Conservation (phyloP, 1,284 basidiomycete species). For the Flammula alnicola region DNA sequence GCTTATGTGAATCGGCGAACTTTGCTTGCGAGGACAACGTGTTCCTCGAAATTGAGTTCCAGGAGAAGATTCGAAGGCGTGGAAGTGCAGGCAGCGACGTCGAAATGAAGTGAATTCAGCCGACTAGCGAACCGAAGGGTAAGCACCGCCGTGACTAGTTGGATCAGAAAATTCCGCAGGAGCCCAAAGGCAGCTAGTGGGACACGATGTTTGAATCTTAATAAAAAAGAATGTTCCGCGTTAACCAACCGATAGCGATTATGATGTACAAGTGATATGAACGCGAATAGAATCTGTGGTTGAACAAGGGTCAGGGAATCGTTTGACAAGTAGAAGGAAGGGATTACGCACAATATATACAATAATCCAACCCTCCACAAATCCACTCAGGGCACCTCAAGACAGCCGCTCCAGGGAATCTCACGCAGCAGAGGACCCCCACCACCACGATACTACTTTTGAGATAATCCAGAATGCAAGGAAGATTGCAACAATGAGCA, state of each 20-base stretch:
- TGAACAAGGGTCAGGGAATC: not conserved
- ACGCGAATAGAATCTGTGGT: not conserved
- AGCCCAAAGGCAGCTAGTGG: not conserved
- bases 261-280: constrained; percentile 3
- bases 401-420: not conserved
- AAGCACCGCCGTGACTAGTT: too few relatives aligned
- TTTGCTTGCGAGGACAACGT: too few relatives aligned
- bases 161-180: too few relatives aligned
- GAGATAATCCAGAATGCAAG: constrained; percentile 44
- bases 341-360: not conserved
- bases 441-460: constrained; percentile 50
- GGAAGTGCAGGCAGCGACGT: too few relatives aligned
- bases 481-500: constrained; percentile 55
- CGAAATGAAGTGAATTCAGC: too few relatives aligned
- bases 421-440: constrained; percentile 23
- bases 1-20: too few relatives aligned
- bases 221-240: not conserved
- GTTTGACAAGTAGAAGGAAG: not conserved
- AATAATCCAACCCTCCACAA: not conserved
- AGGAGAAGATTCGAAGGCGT: too few relatives aligned
- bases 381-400: not conserved
- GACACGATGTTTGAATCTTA: not conserved
- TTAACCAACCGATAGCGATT: not conserved
- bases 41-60: too few relatives aligned
- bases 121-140: too few relatives aligned